These are phyloP conservation scores for Blastocladiella emersonii DNA, from an alignment of 371 early-diverging fungal genomes.

Conservation along the genomic window DNA sequence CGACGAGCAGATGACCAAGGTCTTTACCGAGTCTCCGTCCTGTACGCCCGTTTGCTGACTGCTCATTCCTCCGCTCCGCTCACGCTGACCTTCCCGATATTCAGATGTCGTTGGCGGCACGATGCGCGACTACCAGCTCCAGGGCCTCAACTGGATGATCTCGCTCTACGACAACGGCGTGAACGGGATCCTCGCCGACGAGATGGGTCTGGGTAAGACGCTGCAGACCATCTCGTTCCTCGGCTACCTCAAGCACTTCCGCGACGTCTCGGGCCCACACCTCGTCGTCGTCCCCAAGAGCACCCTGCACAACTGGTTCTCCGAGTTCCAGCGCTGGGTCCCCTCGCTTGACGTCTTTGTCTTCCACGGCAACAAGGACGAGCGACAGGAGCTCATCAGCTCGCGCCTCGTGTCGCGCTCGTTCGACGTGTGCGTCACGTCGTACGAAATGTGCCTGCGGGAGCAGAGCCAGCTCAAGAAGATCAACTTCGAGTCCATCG, in stretches of 20 bases:
- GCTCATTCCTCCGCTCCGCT: background rate
- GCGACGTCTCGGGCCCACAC: constrained; percentile 66
- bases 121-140: constrained; percentile 93
- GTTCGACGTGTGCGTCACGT: constrained; percentile 93
- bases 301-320: constrained; percentile 94
- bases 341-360: constrained; percentile 81
- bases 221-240: constrained; percentile 94
- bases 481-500: constrained; percentile 83
- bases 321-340: constrained; percentile 86
- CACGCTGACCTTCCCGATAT: background rate
- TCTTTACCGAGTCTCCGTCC: constrained; percentile 74
- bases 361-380: constrained; percentile 87
- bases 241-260: constrained; percentile 77
- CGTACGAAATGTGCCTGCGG: constrained; percentile 92
- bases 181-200: constrained; percentile 98
- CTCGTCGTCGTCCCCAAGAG: constrained; percentile 96
- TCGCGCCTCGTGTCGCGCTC: constrained; percentile 36
- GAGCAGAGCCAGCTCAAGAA: constrained; percentile 76
- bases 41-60: constrained; percentile 31
- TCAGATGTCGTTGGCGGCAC: constrained; percentile 74
- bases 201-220: constrained; percentile 97
- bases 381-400: constrained; percentile 42
- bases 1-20: constrained; percentile 28
- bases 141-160: constrained; percentile 98
- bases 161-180: constrained; percentile 93